Base-by-base conservation (phyloP, 2,329 filamentous ascomycete species). In the Zymoseptoria pseudotritici region DNA sequence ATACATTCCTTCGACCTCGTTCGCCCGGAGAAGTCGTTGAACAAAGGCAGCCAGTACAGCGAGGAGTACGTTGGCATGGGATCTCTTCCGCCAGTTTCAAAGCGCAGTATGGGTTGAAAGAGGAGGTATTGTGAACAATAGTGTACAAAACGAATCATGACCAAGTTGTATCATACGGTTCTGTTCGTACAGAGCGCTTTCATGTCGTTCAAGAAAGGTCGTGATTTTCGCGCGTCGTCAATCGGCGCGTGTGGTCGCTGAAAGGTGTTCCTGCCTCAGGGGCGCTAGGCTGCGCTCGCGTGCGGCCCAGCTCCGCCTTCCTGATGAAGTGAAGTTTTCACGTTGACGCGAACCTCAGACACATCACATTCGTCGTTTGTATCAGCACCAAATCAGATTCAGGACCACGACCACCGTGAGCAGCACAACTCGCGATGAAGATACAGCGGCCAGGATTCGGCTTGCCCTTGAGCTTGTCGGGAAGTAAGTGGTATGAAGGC, bases 401-500 rank as follows among this genome's bases (percentile, higher is more conserved):
- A 4, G 13, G 10, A 36, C 10, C 13, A 36, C 31, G 31, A 13
- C 9, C 10, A 17, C 10, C 9, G 13, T 2, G 31, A 4, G 6
- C 31, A 2, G 9, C 31, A 13, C 8, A 36, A 13, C 31, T 17
- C 31, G 13, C 24, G 13, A 36, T 36, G 31, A 36, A 36, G 31
- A 36, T 36, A 2, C 31, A 53, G 21, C 50, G 49, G 22, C 56
- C 56, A 46, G 56, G 56, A 2, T 58, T 58, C 24, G 56, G 56
- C 50, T 54, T 29, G 20, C 49, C 17, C 3, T 58, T 19, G 56
- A 58, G 5, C 3, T 19, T 31, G 20, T 53, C 29, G 29, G 29
- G 13, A 19, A n/a, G n/a, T n/a, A n/a, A n/a, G n/a, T n/a, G n/a
- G 22, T 24, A 3, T 24, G 20, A 5, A 52, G 50, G 3, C 53